Percentiles rank a stretch among this genome's conserved stretches.
Evolutionary conservation across 106 monocot genomes (phyloP).

Genomic region (Acorus gramineus): DNA sequence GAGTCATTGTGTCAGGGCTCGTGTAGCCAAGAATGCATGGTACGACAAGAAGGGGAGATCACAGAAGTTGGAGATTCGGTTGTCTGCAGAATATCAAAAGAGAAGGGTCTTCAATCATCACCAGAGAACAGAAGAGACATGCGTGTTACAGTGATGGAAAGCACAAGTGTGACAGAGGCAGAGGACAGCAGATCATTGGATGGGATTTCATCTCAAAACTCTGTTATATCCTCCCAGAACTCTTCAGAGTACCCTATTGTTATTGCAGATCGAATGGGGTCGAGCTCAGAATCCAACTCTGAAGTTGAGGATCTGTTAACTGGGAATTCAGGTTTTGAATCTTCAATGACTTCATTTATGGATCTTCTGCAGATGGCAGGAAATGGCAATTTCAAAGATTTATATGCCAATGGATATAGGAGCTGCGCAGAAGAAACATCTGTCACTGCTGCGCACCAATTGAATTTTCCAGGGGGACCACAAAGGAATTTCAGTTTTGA

Average conservation of each 20-base stretch:
- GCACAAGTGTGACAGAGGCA: background rate
- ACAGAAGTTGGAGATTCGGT: too few relatives aligned
- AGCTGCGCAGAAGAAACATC: background rate
- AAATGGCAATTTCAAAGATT: background rate
- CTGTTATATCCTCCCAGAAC: background rate
- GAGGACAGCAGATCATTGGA: background rate
- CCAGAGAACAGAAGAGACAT: too few relatives aligned
- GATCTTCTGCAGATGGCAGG: background rate
- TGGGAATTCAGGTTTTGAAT: background rate
- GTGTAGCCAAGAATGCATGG: too few relatives aligned
- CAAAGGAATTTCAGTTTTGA: too few relatives aligned
- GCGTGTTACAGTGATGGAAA: background rate
- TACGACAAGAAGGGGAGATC: too few relatives aligned
- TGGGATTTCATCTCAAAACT: background rate
- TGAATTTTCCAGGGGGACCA: too few relatives aligned
- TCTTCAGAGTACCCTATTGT: background rate
- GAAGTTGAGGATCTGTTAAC: background rate
- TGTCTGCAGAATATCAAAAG: too few relatives aligned
- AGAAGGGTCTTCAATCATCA: too few relatives aligned
- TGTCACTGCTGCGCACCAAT: background rate
- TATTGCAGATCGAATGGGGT: background rate
- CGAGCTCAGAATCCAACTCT: conserved; percentile 5
- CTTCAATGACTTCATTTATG: background rate
- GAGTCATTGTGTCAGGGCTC: too few relatives aligned
- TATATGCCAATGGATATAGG: too few relatives aligned